A percentile compares a stretch with the other conserved stretches of the same genome.
Conservation (phyloP, 352 stramenopile genomes). For the Thalassiosira exigua region DNA sequence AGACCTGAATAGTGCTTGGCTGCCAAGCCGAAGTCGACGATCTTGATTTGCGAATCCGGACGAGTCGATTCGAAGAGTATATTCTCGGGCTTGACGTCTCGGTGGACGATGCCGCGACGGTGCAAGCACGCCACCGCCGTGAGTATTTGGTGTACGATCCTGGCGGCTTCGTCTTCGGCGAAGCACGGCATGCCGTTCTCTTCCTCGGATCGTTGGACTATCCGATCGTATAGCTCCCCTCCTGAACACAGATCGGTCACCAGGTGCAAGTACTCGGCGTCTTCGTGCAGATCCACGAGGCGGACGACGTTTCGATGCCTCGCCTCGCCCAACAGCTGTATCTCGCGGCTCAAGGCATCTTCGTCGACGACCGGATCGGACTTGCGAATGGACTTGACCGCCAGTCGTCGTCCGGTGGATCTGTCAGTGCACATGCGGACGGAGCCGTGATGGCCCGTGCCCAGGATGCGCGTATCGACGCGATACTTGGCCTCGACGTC, state of each 20-base stretch:
- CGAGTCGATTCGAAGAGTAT: too few relatives aligned
- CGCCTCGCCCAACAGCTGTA: slow-evolving; percentile 51
- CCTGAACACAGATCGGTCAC: slow-evolving; percentile 92
- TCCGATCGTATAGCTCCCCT: slow-evolving; percentile 92
- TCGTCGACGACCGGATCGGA: not conserved
- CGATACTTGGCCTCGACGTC: slow-evolving; percentile 45
- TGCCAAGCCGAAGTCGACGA: slow-evolving; percentile 89
- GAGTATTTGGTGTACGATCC: slow-evolving; percentile 87
- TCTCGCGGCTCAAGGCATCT: slow-evolving; percentile 40
- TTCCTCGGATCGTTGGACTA: slow-evolving; percentile 79
- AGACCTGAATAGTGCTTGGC: slow-evolving; percentile 70
- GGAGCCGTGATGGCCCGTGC: slow-evolving; percentile 90
- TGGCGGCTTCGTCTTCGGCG: slow-evolving; percentile 90
- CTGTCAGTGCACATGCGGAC: slow-evolving; percentile 90
- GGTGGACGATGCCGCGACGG: slow-evolving; percentile 55
- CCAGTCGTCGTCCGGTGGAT: slow-evolving; percentile 84
- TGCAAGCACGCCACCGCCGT: slow-evolving; percentile 91
- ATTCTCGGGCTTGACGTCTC: slow-evolving; percentile 70
- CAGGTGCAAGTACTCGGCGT: slow-evolving; percentile 89
- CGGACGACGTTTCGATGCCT: slow-evolving; percentile 91
- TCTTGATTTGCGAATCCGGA: slow-evolving; percentile 59
- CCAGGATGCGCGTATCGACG: slow-evolving; percentile 59
- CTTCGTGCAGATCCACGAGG: slow-evolving; percentile 90
- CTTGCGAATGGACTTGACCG: slow-evolving; percentile 56
- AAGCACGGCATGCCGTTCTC: slow-evolving; percentile 46